These are phyloP conservation scores for Clavaria fumosa DNA, from an alignment of 768 basidiomycete genomes.

Conservation along the genomic window DNA sequence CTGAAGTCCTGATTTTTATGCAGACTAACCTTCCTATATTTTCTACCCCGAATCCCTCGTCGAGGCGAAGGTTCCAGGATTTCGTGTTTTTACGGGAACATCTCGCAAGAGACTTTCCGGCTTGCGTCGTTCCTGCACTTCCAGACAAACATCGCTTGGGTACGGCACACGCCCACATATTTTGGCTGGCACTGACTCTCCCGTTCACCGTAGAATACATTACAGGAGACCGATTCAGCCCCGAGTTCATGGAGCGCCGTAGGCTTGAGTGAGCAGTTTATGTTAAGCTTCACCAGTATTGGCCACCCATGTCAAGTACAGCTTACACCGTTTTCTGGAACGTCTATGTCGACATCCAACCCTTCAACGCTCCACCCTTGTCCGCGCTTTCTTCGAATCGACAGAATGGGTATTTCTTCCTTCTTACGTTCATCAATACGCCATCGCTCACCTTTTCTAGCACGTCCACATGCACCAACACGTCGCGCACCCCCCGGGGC, in stretches of 20 bases:
- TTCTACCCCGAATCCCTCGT: slow-evolving; percentile 53
- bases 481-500: slow-evolving; percentile 77
- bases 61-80: slow-evolving; percentile 88
- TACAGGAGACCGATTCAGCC: slow-evolving; percentile 93
- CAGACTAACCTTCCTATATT: slow-evolving; percentile 89
- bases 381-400: slow-evolving; percentile 91
- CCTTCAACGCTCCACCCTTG: slow-evolving; percentile 75
- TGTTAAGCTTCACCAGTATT: slow-evolving; percentile 5
- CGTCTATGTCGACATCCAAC: slow-evolving; percentile 89
- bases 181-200: background rate
- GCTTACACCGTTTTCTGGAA: slow-evolving; percentile 85
- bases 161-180: slow-evolving; percentile 23
- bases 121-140: slow-evolving; percentile 92
- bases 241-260: slow-evolving; percentile 92
- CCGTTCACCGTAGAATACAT: slow-evolving; percentile 68
- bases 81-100: slow-evolving; percentile 89
- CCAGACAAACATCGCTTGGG: slow-evolving; percentile 95
- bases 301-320: slow-evolving; percentile 18
- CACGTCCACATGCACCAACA: slow-evolving; percentile 97
- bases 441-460: slow-evolving; percentile 24
- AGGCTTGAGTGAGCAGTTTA: slow-evolving; percentile 55
- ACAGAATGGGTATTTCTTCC: slow-evolving; percentile 81
- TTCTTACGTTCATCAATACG: background rate
- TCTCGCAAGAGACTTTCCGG: slow-evolving; percentile 83
- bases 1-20: slow-evolving; percentile 3